Conservation (phyloP, 2,329 filamentous ascomycete genomes). For the Fusarium torulosum region DNA sequence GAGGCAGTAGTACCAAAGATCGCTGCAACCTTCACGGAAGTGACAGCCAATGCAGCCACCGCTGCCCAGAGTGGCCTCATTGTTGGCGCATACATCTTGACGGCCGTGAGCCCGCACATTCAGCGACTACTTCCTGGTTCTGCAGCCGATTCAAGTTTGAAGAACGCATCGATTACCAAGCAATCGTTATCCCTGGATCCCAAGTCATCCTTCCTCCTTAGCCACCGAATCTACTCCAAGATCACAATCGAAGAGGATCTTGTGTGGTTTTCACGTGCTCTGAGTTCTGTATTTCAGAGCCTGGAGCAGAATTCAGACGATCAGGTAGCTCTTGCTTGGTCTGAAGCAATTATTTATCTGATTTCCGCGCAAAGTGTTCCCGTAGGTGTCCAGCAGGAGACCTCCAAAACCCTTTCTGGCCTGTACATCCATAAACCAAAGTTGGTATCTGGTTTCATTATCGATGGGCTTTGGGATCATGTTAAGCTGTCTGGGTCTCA, state of each 20-base stretch:
- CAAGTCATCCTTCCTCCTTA: conserved; percentile 90
- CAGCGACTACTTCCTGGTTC: conserved; percentile 68
- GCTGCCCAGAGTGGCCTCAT: conserved; percentile 87
- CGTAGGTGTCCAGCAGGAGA: conserved; percentile 72
- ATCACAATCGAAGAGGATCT: conserved; percentile 80
- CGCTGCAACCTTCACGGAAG: conserved; percentile 80
- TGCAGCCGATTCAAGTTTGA: conserved; percentile 57
- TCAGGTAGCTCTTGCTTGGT: conserved; percentile 77
- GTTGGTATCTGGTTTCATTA: conserved; percentile 71
- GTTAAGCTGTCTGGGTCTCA: conserved; percentile 73
- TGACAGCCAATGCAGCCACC: conserved; percentile 79
- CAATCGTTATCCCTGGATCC: conserved; percentile 78
- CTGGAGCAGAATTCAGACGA: conserved; percentile 63
- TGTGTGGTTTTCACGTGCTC: conserved; percentile 78
- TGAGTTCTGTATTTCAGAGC: conserved; percentile 70
- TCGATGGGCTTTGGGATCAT: conserved; percentile 85
- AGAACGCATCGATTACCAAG: conserved; percentile 71
- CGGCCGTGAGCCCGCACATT: conserved; percentile 70
- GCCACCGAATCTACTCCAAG: conserved; percentile 86
- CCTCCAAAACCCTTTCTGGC: conserved; percentile 70
- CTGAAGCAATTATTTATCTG: conserved; percentile 85
- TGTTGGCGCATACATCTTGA: conserved; percentile 80
- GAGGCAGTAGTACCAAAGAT: conserved; percentile 68
- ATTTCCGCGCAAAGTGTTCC: conserved; percentile 74
- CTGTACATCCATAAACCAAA: conserved; percentile 72